Percentiles rank a stretch among this genome's conserved stretches.
Evolutionary conservation across 2,329 filamentous ascomycete genomes (phyloP).

Genomic region (Xylaria polymorpha): DNA sequence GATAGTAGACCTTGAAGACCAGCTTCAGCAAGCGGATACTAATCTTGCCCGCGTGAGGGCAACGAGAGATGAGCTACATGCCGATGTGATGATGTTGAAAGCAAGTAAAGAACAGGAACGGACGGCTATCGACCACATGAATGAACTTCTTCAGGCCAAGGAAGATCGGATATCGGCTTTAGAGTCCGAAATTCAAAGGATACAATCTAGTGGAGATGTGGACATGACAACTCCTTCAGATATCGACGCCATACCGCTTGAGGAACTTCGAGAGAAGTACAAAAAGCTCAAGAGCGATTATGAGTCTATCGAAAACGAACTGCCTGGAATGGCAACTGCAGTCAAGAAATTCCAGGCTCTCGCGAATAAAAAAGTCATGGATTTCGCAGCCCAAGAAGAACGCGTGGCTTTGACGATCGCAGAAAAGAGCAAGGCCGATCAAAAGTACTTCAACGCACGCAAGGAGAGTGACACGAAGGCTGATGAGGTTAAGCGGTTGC

Average conservation of each 20-base stretch:
- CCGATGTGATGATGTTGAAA: constrained; percentile 84
- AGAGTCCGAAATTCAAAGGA: constrained; percentile 82
- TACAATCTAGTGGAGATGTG: constrained; percentile 64
- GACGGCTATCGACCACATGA: constrained; percentile 76
- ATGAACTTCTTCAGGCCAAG: constrained; percentile 81
- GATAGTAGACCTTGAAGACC: constrained; percentile 82
- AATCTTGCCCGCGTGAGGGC: constrained; percentile 89
- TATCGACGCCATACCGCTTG: constrained; percentile 70
- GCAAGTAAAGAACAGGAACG: constrained; percentile 81
- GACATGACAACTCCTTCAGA: constrained; percentile 60
- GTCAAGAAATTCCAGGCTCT: constrained; percentile 90
- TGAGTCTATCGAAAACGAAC: constrained; percentile 83
- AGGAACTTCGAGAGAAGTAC: constrained; percentile 80
- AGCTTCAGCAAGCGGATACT: constrained; percentile 82
- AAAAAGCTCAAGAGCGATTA: constrained; percentile 82
- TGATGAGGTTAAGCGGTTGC: constrained; percentile 80
- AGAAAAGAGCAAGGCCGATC: constrained; percentile 95
- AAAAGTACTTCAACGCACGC: constrained; percentile 97
- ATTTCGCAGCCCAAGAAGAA: constrained; percentile 81
- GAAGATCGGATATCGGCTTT: constrained; percentile 83
- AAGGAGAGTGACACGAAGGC: constrained; percentile 91
- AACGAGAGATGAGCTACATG: constrained; percentile 83
- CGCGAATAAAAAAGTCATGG: constrained; percentile 87
- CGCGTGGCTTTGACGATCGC: constrained; percentile 78
- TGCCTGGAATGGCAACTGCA: constrained; percentile 88